These are phyloP conservation scores for Peronospora farinosa DNA, from an alignment of 352 stramenopile genomes.

Conservation along the genomic window DNA sequence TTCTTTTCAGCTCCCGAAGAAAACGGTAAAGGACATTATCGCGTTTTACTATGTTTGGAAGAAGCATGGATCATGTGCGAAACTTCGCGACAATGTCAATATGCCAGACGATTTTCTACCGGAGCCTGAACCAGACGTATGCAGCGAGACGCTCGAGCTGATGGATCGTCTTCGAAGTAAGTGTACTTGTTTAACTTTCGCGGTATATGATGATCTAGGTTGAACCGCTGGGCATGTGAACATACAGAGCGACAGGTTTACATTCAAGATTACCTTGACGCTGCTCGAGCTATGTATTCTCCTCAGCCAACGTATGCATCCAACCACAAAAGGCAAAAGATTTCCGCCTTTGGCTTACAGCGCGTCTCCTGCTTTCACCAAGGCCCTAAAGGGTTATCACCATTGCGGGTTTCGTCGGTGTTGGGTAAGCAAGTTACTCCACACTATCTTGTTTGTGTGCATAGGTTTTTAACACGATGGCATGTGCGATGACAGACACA, in stretches of 20 bases:
- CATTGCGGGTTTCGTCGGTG: slow-evolving; percentile 38
- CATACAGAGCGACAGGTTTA: slow-evolving; percentile 54
- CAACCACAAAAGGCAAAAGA: slow-evolving; percentile 47
- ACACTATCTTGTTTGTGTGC: not conserved
- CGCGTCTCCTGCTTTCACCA: slow-evolving; percentile 41
- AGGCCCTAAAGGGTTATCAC: slow-evolving; percentile 41
- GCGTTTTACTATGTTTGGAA: slow-evolving; percentile 87
- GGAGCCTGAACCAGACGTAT: slow-evolving; percentile 49
- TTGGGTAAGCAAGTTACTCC: slow-evolving; percentile 27
- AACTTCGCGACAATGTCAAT: slow-evolving; percentile 31
- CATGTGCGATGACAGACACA: slow-evolving; percentile 31
- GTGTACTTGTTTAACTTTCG: slow-evolving; percentile 8
- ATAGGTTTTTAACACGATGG: not conserved
- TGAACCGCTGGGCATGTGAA: not conserved
- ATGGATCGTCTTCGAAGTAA: slow-evolving; percentile 60
- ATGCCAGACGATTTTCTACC: slow-evolving; percentile 42
- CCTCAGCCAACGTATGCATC: slow-evolving; percentile 29
- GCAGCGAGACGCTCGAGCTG: slow-evolving; percentile 48
- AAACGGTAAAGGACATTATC: slow-evolving; percentile 59
- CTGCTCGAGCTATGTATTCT: slow-evolving; percentile 47
- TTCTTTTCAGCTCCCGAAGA: slow-evolving; percentile 44
- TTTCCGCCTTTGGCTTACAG: slow-evolving; percentile 51
- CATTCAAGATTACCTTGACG: slow-evolving; percentile 61
- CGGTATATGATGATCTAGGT: not conserved
- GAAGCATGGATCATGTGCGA: slow-evolving; percentile 51